A percentile compares a stretch with the other conserved stretches of the same genome.
Conservation (phyloP, 148 eudicot genomes). For the Polygonum maritimum region DNA sequence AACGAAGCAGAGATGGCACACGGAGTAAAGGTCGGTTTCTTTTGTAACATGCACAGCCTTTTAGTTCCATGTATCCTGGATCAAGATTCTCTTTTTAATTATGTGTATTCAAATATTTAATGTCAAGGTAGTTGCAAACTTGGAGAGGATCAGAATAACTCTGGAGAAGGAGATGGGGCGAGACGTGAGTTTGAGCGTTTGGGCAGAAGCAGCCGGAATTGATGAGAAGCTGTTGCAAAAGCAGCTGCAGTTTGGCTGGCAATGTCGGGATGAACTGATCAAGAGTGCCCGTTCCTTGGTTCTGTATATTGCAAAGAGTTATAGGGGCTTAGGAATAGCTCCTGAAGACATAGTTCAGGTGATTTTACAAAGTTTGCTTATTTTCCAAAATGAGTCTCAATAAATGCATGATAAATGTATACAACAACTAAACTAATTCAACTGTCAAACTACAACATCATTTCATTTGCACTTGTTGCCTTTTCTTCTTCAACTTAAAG, state of each 20-base stretch:
- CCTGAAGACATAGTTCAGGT: conserved; percentile 83
- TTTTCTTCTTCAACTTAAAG: not conserved
- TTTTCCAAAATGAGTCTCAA: not conserved
- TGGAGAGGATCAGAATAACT: conserved; percentile 51
- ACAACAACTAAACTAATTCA: not conserved
- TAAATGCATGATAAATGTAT: not conserved
- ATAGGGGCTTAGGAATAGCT: conserved; percentile 57
- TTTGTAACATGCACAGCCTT: conserved; percentile 1
- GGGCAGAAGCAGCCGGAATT: conserved; percentile 86
- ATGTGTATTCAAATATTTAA: not conserved
- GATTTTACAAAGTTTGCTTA: not conserved
- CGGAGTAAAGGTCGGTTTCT: conserved; percentile 59
- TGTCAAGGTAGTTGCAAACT: conserved; percentile 56
- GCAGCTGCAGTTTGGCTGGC: conserved; percentile 62
- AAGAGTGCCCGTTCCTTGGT: conserved; percentile 70
- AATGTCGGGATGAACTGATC: conserved; percentile 64
- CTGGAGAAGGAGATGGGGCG: conserved; percentile 62
- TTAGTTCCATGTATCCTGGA: not conserved
- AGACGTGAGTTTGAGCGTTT: conserved; percentile 42
- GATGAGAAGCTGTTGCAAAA: conserved; percentile 52
- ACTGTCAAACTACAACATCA: too few species aligned
- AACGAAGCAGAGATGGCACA: conserved; percentile 75
- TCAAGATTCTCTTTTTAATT: conserved; percentile 2
- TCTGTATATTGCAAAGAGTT: conserved; percentile 61
- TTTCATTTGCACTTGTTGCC: too few species aligned